A percentile compares a stretch with the other conserved stretches of the same genome.
These are phyloP conservation scores for Diophrys sp. DNA, from an alignment of 73 alveolate genomes.

Conservation along the genomic window DNA sequence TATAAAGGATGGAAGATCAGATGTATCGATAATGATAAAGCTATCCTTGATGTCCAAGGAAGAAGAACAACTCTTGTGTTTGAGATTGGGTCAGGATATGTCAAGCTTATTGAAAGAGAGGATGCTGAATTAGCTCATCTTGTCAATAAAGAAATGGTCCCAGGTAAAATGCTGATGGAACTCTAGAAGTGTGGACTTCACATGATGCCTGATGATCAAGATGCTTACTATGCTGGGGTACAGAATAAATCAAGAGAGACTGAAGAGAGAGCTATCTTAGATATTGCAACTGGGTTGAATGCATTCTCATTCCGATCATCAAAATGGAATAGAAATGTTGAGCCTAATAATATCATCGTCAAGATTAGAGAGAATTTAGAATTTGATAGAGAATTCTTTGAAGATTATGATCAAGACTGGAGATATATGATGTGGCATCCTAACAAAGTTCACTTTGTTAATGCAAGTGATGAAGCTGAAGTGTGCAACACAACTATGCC, in stretches of 20 bases:
- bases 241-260: conserved; percentile 43
- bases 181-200: conserved; percentile 70
- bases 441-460: conserved; percentile 51
- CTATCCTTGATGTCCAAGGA: conserved; percentile 59
- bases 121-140: conserved; percentile 68
- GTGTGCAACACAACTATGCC: conserved; percentile 10
- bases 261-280: conserved; percentile 72
- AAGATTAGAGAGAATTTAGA: conserved; percentile 69
- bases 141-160: conserved; percentile 47
- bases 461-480: conserved; percentile 26
- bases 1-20: conserved; percentile 71
- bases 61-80: conserved; percentile 61
- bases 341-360: conserved; percentile 39
- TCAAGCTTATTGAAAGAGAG: conserved; percentile 53
- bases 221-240: conserved; percentile 60
- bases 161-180: conserved; percentile 66
- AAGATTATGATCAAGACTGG: conserved; percentile 78
- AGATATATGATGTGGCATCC: conserved; percentile 57
- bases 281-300: conserved; percentile 45
- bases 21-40: conserved; percentile 65
- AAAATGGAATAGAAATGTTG: conserved; percentile 53
- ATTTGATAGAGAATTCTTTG: conserved; percentile 69
- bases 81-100: conserved; percentile 69
- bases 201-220: conserved; percentile 69
- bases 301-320: conserved; percentile 60